Conservation (phyloP, 2,329 filamentous ascomycete genomes). For the Chlorencoelia australis region DNA sequence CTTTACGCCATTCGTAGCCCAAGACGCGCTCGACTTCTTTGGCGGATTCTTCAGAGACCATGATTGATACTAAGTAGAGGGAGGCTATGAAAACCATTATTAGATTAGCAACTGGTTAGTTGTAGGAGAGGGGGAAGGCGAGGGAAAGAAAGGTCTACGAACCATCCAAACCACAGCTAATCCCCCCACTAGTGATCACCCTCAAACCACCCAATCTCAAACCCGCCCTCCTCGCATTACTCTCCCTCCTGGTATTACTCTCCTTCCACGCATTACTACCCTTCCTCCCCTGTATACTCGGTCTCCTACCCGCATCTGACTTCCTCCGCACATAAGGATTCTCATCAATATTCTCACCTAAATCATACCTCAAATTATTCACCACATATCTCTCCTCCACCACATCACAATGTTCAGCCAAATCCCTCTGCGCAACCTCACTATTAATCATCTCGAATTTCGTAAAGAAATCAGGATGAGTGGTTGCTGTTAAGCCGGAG, state of each 20-base stretch:
- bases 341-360: slow-evolving; percentile 67
- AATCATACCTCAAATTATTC: slow-evolving; percentile 82
- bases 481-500: slow-evolving; percentile 69
- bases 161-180: slow-evolving; percentile 74
- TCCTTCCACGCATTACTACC: slow-evolving; percentile 75
- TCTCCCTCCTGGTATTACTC: slow-evolving; percentile 66
- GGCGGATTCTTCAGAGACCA: slow-evolving; percentile 69
- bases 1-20: slow-evolving; percentile 82
- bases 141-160: no score
- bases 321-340: slow-evolving; percentile 76
- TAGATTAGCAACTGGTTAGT: no score
- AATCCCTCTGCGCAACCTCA: slow-evolving; percentile 57
- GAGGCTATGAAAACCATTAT: no score
- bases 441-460: slow-evolving; percentile 75
- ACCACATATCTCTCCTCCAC: slow-evolving; percentile 80
- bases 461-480: slow-evolving; percentile 71
- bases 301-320: slow-evolving; percentile 54
- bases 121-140: no score
- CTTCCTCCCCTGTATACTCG: slow-evolving; percentile 60
- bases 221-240: slow-evolving; percentile 69
- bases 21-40: slow-evolving; percentile 64
- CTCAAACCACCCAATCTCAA: slow-evolving; percentile 44
- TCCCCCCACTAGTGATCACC: slow-evolving; percentile 71
- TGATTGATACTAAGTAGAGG: slow-evolving; percentile 76
- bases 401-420: slow-evolving; percentile 70